Percentiles rank a stretch among this genome's conserved stretches.
Conservation (phyloP, 202 grass and related monocot species). For the Panicum virgatum region DNA sequence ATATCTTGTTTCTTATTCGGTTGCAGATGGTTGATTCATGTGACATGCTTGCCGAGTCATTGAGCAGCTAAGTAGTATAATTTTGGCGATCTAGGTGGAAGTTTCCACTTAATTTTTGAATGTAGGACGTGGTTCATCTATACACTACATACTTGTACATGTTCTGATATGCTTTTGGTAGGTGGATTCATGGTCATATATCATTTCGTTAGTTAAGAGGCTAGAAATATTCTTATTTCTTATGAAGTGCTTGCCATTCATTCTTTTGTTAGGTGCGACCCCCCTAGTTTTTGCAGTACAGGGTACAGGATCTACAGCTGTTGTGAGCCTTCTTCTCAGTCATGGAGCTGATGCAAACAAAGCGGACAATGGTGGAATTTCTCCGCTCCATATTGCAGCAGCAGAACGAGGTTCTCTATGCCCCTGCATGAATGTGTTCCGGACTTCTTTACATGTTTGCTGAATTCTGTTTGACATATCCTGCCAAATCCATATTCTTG, state of each 20-base stretch:
- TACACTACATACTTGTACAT: neutral
- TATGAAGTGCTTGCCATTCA: neutral
- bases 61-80: no score
- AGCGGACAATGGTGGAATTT: neutral
- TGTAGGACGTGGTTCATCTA: neutral
- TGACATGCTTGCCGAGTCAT: no score
- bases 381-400: slow-evolving; percentile 18
- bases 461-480: neutral
- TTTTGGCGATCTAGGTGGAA: no score
- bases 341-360: slow-evolving; percentile 23
- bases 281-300: slow-evolving; percentile 27
- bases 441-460: neutral
- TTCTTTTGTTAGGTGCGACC: slow-evolving; percentile 13
- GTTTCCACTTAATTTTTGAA: no score
- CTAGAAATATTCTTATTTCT: neutral
- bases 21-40: no score
- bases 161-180: neutral
- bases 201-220: neutral
- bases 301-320: slow-evolving; percentile 6
- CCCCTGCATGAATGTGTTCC: neutral
- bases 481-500: no score
- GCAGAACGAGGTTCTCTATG: slow-evolving; percentile 14
- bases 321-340: slow-evolving; percentile 16
- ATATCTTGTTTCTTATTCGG: no score
- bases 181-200: neutral